Evolutionary conservation across 208 protist genomes (phyloP).

Genomic region (Leishmania aethiopica): DNA sequence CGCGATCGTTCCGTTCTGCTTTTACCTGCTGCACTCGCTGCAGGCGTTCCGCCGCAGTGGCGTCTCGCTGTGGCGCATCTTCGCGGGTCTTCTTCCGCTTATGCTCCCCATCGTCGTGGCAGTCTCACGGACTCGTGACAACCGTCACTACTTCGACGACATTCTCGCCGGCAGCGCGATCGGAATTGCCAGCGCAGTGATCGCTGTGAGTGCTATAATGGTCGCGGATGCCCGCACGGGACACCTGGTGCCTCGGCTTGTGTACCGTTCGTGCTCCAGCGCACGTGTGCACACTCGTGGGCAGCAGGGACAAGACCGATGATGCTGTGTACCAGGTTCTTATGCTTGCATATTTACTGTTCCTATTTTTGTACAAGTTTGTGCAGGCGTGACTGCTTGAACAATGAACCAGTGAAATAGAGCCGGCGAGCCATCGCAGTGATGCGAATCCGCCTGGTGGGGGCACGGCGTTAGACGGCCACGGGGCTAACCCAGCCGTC

Average conservation of each 20-base stretch:
- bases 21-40: slow-evolving; percentile 72
- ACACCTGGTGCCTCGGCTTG: slow-evolving; percentile 16
- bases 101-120: slow-evolving; percentile 60
- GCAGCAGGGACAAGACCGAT: neutral
- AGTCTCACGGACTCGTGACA: slow-evolving; percentile 76
- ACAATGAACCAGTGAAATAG: no score
- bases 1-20: slow-evolving; percentile 56
- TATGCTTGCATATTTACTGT: no score
- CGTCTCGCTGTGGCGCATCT: slow-evolving; percentile 41
- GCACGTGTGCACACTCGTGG: neutral
- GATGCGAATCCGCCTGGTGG: no score
- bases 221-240: slow-evolving; percentile 6
- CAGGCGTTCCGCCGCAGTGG: slow-evolving; percentile 42
- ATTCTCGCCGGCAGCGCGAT: slow-evolving; percentile 55
- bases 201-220: slow-evolving; percentile 36
- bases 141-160: slow-evolving; percentile 88
- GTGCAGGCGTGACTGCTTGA: no score
- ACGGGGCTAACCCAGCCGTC: no score
- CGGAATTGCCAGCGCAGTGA: slow-evolving; percentile 37
- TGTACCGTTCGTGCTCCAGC: neutral
- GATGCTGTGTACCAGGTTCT: neutral
- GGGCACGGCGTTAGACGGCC: no score
- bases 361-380: no score
- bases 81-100: slow-evolving; percentile 48
- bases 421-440: no score